phyloP scores from a whole-genome alignment of 805 yeast species.

The Yarrowia bubula region DNA sequence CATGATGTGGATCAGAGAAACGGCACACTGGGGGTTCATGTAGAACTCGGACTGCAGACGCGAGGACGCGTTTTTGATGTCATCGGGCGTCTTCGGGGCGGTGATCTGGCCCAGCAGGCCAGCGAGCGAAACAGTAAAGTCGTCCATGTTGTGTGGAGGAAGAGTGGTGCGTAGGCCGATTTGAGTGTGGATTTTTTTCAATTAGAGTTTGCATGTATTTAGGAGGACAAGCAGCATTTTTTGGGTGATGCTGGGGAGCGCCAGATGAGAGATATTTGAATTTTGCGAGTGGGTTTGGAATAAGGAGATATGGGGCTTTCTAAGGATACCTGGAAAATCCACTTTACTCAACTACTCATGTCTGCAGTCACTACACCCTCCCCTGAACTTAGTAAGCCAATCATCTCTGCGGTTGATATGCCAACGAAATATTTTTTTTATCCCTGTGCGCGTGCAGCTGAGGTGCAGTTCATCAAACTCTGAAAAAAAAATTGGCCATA shows the following conservation, averaged over 20 bases:
- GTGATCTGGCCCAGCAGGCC: conserved; percentile 74
- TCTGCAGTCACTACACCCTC: too few relatives aligned
- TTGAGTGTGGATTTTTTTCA: conserved; percentile 19
- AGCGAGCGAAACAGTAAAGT: conserved; percentile 49
- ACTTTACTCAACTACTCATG: too few relatives aligned
- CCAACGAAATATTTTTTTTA: not conserved
- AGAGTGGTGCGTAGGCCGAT: not conserved
- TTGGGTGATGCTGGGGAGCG: too few relatives aligned
- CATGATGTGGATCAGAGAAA: conserved; percentile 78
- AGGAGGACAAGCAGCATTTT: not conserved
- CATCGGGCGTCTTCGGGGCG: conserved; percentile 63
- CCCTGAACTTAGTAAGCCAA: too few relatives aligned
- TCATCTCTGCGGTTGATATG: too few relatives aligned
- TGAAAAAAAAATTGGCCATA: too few relatives aligned
- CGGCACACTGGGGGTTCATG: conserved; percentile 66
- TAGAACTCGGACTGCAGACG: conserved; percentile 73
- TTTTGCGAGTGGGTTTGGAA: too few relatives aligned
- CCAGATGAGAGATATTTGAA: too few relatives aligned
- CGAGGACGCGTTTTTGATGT: conserved; percentile 78
- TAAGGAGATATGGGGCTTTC: too few relatives aligned
- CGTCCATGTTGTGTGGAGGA: conserved; percentile 23
- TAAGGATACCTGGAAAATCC: too few relatives aligned
- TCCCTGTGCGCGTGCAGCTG: conserved; percentile 1
- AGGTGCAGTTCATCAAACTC: conserved; percentile 5
- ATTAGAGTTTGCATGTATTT: conserved; percentile 13